These are phyloP conservation scores for Backusella australiensis DNA, from an alignment of 192 early-diverging fungal species.

Conservation along the genomic window DNA sequence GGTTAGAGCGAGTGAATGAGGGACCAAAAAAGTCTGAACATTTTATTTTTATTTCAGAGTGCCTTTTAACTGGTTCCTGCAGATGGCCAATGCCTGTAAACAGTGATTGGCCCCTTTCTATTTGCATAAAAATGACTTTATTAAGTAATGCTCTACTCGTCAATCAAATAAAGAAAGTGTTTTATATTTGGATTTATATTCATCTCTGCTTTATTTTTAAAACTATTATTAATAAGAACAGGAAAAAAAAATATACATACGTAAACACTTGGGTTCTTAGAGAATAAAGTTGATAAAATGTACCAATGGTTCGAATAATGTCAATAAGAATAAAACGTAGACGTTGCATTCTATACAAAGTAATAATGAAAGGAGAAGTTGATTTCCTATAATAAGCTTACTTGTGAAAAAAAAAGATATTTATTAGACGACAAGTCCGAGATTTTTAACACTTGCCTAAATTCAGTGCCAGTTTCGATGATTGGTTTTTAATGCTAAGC, in stretches of 20 bases:
- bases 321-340: neutral
- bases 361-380: neutral
- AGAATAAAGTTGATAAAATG: neutral
- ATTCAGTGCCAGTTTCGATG: neutral
- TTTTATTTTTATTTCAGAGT: slow-evolving; percentile 1
- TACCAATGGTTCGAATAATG: neutral
- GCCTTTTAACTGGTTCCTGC: neutral
- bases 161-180: neutral
- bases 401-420: neutral
- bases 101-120: neutral
- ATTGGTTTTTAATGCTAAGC: neutral
- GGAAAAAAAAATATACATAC: too few species aligned
- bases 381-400: neutral
- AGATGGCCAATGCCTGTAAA: slow-evolving; percentile 11
- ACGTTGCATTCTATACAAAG: neutral
- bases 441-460: neutral
- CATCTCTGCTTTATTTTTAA: neutral
- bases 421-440: neutral
- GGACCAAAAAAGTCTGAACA: neutral
- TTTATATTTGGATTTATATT: neutral
- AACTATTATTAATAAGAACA: neutral
- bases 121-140: slow-evolving; percentile 7
- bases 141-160: neutral
- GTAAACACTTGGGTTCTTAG: neutral
- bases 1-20: neutral